A percentile compares a stretch with the other conserved stretches of the same genome.
Evolutionary conservation across 1,139 yeast genomes (phyloP).

Genomic region (Candida tetrigidarum): DNA sequence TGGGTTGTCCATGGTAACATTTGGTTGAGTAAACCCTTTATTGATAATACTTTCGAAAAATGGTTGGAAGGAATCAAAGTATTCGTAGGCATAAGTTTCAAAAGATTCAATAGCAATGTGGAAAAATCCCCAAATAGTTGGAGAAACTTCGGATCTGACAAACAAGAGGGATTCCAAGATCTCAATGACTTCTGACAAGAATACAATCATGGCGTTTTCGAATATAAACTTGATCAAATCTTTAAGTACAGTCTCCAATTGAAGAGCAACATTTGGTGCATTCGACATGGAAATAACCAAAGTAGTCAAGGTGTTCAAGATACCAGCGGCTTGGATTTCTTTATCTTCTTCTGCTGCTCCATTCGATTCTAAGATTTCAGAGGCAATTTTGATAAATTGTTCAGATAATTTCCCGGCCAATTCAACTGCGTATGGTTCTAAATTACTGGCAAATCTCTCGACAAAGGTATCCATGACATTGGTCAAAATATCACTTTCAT

Average conservation of each 20-base stretch:
- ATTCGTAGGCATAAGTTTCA: constrained; percentile 58
- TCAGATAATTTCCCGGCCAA: constrained; percentile 50
- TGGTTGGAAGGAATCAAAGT: constrained; percentile 52
- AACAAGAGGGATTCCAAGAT: constrained; percentile 52
- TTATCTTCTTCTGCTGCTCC: constrained; percentile 42
- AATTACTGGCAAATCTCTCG: constrained; percentile 52
- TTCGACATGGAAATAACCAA: constrained; percentile 56
- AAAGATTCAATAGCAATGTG: constrained; percentile 48
- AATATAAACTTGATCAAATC: constrained; percentile 50
- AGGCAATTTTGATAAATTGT: constrained; percentile 50
- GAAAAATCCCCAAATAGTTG: constrained; percentile 53
- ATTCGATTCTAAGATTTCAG: constrained; percentile 43
- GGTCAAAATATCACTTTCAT: constrained; percentile 57
- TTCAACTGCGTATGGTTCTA: constrained; percentile 60
- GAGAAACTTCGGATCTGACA: constrained; percentile 44
- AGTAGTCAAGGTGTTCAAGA: constrained; percentile 54
- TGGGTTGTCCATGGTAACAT: constrained; percentile 39
- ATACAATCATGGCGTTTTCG: constrained; percentile 51
- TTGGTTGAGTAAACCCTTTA: constrained; percentile 45
- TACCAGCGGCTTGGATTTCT: constrained; percentile 57
- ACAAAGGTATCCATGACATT: constrained; percentile 62
- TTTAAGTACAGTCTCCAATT: constrained; percentile 43
- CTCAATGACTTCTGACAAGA: constrained; percentile 53
- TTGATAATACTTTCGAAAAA: constrained; percentile 53
- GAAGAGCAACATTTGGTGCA: constrained; percentile 47